These are phyloP conservation scores for Clonostachys rhizophaga DNA, from an alignment of 2,329 filamentous ascomycete genomes.

Conservation along the genomic window DNA sequence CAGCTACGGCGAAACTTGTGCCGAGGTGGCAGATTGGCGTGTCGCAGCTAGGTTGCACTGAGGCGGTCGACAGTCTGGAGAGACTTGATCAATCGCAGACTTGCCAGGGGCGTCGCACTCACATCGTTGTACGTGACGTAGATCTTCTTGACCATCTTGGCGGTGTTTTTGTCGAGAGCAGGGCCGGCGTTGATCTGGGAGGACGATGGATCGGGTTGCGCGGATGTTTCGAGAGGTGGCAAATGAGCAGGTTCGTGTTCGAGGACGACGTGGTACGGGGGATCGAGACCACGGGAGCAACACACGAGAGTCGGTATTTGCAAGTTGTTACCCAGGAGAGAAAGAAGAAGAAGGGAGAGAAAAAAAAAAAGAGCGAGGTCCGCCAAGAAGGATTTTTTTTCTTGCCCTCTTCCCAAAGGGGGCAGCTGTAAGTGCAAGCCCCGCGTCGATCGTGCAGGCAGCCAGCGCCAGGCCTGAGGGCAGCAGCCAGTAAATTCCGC, in stretches of 20 bases:
- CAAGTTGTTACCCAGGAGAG: slow-evolving; percentile 9
- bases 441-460: too few relatives aligned
- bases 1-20: background rate
- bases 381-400: background rate
- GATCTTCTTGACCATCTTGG: slow-evolving; percentile 75
- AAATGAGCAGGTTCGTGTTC: background rate
- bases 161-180: slow-evolving; percentile 3
- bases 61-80: too few relatives aligned
- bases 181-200: background rate
- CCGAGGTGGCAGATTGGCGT: too few relatives aligned
- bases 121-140: slow-evolving; percentile 94
- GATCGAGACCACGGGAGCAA: background rate
- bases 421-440: background rate
- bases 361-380: slow-evolving; percentile 5
- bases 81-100: too few relatives aligned
- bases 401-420: background rate
- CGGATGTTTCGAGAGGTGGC: background rate
- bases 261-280: background rate
- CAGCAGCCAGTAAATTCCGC: too few relatives aligned
- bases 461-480: too few relatives aligned
- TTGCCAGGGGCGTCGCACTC: slow-evolving; percentile 23
- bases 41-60: too few relatives aligned
- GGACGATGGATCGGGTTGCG: slow-evolving; percentile 7
- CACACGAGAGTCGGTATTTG: background rate
- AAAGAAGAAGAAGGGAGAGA: slow-evolving; percentile 3